Percentiles rank a stretch among this genome's conserved stretches.
These are phyloP conservation scores for Cnidoscolus chayamansa DNA, from an alignment of 441 rosid species.

Conservation along the genomic window DNA sequence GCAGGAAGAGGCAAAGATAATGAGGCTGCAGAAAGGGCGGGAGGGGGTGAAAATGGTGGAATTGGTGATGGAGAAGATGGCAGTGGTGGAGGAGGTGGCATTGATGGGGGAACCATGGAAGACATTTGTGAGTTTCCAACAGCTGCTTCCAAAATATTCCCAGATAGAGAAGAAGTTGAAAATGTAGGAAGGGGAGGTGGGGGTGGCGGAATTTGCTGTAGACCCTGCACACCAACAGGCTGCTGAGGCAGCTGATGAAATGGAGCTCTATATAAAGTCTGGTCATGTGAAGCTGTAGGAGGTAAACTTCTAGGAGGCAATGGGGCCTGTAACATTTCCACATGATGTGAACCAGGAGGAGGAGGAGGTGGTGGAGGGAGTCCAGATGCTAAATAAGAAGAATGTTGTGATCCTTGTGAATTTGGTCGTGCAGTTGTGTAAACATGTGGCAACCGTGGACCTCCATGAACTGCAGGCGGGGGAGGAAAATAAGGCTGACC, in stretches of 20 bases:
- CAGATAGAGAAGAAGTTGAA: slow-evolving; percentile 21
- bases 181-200: slow-evolving; percentile 25
- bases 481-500: slow-evolving; percentile 35
- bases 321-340: slow-evolving; percentile 19
- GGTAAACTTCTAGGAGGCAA: slow-evolving; percentile 38
- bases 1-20: slow-evolving; percentile 21
- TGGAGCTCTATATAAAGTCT: slow-evolving; percentile 31
- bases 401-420: slow-evolving; percentile 4
- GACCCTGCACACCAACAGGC: slow-evolving; percentile 29
- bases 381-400: slow-evolving; percentile 31
- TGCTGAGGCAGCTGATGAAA: slow-evolving; percentile 28
- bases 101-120: slow-evolving; percentile 31
- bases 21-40: slow-evolving; percentile 19
- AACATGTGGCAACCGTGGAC: slow-evolving; percentile 23
- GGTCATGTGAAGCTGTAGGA: slow-evolving; percentile 40
- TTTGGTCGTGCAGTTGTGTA: slow-evolving; percentile 35
- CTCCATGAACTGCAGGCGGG: slow-evolving; percentile 28
- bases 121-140: slow-evolving; percentile 27
- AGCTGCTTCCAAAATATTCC: slow-evolving; percentile 23
- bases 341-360: slow-evolving; percentile 22
- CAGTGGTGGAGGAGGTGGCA: slow-evolving; percentile 35
- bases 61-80: slow-evolving; percentile 32
- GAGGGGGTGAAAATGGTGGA: slow-evolving; percentile 26
- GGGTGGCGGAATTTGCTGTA: slow-evolving; percentile 26
- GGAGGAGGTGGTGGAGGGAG: slow-evolving; percentile 30